Conservation (phyloP, 2,329 filamentous ascomycete genomes). For the Calonectria hawksworthii region DNA sequence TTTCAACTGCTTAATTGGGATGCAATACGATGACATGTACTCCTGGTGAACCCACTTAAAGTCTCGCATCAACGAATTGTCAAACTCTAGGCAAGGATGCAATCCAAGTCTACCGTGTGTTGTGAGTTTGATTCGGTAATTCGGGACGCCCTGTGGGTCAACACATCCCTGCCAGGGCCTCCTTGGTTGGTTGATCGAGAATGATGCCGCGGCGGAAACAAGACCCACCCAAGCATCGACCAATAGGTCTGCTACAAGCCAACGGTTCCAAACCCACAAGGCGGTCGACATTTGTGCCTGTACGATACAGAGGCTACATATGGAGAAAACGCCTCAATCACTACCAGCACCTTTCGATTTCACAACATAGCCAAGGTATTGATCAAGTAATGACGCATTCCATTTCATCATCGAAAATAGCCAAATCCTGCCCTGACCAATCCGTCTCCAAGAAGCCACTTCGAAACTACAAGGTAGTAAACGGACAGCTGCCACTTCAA, state of each 20-base stretch:
- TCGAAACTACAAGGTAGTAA: slow-evolving; percentile 17
- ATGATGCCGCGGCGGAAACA: not conserved
- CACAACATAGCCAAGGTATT: not conserved
- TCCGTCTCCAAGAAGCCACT: slow-evolving; percentile 19
- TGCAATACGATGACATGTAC: not conserved
- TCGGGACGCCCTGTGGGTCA: not conserved
- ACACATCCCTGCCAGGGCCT: not conserved
- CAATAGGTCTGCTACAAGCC: not conserved
- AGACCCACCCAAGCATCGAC: not conserved
- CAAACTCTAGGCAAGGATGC: slow-evolving; percentile 2
- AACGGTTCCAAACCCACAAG: not conserved
- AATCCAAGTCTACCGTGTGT: not conserved
- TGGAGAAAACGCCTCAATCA: not conserved
- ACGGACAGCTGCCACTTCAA: slow-evolving; percentile 11
- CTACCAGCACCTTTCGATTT: not conserved
- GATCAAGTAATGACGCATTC: slow-evolving; percentile 4
- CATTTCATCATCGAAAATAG: not conserved
- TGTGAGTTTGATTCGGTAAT: not conserved
- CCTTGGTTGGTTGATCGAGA: not conserved
- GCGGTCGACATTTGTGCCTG: not conserved
- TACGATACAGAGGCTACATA: not conserved
- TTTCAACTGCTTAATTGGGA: not conserved
- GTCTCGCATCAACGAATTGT: not conserved
- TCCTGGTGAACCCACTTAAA: not conserved
- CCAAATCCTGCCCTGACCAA: not conserved